phyloP scores from a whole-genome alignment of 306 rosid species.

The Vachellia pachyceras region DNA sequence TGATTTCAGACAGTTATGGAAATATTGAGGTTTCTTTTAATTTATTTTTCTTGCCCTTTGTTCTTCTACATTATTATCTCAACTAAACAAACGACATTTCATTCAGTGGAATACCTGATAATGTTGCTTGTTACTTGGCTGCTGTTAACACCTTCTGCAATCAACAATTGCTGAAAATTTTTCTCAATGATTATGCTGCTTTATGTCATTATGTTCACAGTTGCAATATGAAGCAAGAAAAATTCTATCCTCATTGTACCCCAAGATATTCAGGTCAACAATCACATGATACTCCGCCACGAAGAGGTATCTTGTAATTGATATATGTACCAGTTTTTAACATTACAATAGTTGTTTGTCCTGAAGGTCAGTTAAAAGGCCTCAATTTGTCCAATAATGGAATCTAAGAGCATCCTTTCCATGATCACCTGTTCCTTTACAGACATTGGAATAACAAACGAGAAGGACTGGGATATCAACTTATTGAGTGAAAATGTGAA shows the following conservation, averaged over 20 bases:
- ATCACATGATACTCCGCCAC: conserved; percentile 93
- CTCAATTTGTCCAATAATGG: not conserved
- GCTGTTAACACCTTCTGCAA: conserved; percentile 33
- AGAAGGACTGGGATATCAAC: conserved; percentile 97
- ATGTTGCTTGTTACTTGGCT: conserved; percentile 15
- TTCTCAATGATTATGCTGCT: conserved; percentile 26
- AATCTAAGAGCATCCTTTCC: no score
- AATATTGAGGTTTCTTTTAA: conserved; percentile 4
- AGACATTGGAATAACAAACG: conserved; percentile 98
- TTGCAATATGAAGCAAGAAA: conserved; percentile 67
- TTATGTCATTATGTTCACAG: conserved; percentile 50
- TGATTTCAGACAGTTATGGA: conserved; percentile 20
- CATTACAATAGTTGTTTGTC: not conserved
- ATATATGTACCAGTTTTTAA: conserved; percentile 10
- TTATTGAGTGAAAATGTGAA: conserved; percentile 74
- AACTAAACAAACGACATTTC: conserved; percentile 30
- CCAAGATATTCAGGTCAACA: conserved; percentile 85
- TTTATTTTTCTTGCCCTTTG: conserved; percentile 18
- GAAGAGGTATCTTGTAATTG: conserved; percentile 67
- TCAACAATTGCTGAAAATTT: no score
- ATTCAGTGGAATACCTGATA: conserved; percentile 14
- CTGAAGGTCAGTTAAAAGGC: no score
- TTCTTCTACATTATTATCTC: conserved; percentile 6
- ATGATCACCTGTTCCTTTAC: conserved; percentile 40
- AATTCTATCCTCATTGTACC: conserved; percentile 71